These are phyloP conservation scores for Amanita pseudoporphyria DNA, from an alignment of 768 basidiomycete species.

Conservation along the genomic window DNA sequence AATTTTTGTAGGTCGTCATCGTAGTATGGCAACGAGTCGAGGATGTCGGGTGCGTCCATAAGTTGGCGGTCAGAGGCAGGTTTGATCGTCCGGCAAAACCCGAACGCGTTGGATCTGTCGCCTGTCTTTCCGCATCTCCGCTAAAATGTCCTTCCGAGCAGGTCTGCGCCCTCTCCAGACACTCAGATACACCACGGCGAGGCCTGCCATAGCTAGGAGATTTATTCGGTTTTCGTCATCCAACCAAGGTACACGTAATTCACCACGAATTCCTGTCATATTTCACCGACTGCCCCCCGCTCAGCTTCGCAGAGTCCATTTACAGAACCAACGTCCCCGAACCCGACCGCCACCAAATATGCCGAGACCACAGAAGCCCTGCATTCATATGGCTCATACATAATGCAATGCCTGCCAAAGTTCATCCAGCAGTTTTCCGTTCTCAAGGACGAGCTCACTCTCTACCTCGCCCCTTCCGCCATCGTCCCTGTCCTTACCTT, in stretches of 20 bases:
- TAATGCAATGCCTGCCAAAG: slow-evolving; percentile 90
- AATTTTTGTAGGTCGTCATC: slow-evolving; percentile 84
- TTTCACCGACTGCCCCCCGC: slow-evolving; percentile 9
- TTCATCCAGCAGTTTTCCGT: slow-evolving; percentile 98
- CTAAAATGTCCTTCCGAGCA: slow-evolving; percentile 27
- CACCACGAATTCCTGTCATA: slow-evolving; percentile 7
- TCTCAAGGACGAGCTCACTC: slow-evolving; percentile 88
- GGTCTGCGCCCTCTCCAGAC: slow-evolving; percentile 33
- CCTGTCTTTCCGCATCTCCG: slow-evolving; percentile 10
- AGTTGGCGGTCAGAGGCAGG: slow-evolving; percentile 9
- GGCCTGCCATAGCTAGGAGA: slow-evolving; percentile 25
- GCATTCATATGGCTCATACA: slow-evolving; percentile 89
- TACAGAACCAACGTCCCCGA: slow-evolving; percentile 80
- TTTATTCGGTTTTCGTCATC: slow-evolving; percentile 37
- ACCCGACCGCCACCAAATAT: slow-evolving; percentile 68
- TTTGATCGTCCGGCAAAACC: slow-evolving; percentile 23
- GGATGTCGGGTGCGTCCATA: slow-evolving; percentile 26
- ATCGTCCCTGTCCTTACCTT: slow-evolving; percentile 83
- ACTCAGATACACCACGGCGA: slow-evolving; percentile 30
- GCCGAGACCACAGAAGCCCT: slow-evolving; percentile 67
- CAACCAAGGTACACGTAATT: slow-evolving; percentile 34
- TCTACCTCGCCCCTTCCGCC: slow-evolving; percentile 78
- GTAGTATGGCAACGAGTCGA: slow-evolving; percentile 90
- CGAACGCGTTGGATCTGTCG: slow-evolving; percentile 15
- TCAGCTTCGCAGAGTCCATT: slow-evolving; percentile 72